phyloP scores from a whole-genome alignment of 1,139 yeast genomes.

The Taiozyma sp. region DNA sequence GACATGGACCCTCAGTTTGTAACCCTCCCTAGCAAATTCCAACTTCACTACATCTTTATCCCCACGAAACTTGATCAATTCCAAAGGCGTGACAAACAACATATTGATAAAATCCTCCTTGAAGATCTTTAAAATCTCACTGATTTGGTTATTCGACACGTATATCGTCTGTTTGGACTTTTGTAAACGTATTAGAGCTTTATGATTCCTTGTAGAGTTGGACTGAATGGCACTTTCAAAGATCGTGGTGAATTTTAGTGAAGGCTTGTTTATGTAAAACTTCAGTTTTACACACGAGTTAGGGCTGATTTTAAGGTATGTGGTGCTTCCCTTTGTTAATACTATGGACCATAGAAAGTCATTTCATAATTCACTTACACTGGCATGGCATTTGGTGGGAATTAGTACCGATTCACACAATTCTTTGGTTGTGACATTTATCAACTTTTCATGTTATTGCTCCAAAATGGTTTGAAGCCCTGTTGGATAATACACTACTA shows the following conservation, averaged over 20 bases:
- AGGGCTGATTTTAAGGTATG: slow-evolving; percentile 1
- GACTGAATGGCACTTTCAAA: slow-evolving; percentile 2
- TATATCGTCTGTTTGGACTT: slow-evolving; percentile 2
- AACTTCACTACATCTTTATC: slow-evolving; percentile 3
- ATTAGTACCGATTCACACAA: no score
- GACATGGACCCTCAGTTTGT: slow-evolving; percentile 1
- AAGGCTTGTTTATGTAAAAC: slow-evolving; percentile 1
- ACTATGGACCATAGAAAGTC: not conserved
- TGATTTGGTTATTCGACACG: slow-evolving; percentile 7
- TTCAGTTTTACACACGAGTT: not conserved
- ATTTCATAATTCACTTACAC: not conserved
- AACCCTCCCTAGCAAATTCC: slow-evolving; percentile 1
- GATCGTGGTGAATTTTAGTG: not conserved
- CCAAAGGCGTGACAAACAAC: slow-evolving; percentile 2
- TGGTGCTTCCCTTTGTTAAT: not conserved
- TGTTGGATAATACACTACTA: not conserved
- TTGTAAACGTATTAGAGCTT: slow-evolving; percentile 1
- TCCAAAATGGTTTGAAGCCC: not conserved
- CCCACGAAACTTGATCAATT: not conserved
- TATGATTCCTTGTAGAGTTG: slow-evolving; percentile 3
- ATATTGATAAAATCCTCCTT: slow-evolving; percentile 1
- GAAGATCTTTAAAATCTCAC: slow-evolving; percentile 2
- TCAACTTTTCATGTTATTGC: no score
- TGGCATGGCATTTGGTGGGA: not conserved
- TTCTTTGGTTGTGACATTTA: no score